These are phyloP conservation scores for Claviceps purpurea DNA, from an alignment of 2,329 filamentous ascomycete genomes.

Conservation along the genomic window DNA sequence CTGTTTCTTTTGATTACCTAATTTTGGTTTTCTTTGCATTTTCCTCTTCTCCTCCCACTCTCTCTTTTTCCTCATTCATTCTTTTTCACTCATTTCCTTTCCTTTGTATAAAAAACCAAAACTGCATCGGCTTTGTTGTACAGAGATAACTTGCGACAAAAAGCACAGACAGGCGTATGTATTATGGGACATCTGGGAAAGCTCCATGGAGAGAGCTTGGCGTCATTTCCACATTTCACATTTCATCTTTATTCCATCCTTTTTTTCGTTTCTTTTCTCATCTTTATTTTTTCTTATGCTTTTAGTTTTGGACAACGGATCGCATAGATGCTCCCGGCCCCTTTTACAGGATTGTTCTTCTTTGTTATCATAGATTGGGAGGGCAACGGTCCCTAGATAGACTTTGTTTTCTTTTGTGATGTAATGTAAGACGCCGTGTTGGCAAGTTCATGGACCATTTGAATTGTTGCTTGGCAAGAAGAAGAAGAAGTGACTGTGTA, in stretches of 20 bases:
- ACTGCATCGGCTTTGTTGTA: neutral
- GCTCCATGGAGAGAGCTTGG: neutral
- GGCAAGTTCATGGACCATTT: too few relatives aligned
- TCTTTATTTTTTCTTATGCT: neutral
- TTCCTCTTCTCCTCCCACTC: neutral
- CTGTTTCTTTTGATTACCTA: neutral
- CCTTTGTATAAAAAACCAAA: neutral
- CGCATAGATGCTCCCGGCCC: neutral
- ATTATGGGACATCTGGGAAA: neutral
- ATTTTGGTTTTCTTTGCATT: neutral
- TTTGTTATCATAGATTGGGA: neutral
- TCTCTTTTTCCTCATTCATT: neutral
- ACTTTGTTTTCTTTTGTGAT: neutral
- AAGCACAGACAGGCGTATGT: constrained; percentile 1
- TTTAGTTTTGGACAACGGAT: constrained; percentile 1
- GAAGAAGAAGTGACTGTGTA: too few relatives aligned
- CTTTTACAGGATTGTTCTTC: neutral
- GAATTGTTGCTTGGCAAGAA: too few relatives aligned
- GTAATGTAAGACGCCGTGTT: too few relatives aligned
- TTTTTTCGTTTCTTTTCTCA: neutral
- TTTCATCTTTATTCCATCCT: neutral
- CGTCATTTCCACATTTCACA: neutral
- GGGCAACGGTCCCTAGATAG: neutral
- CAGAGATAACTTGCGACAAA: neutral
- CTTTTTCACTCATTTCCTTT: neutral